Evolutionary conservation across 768 basidiomycete species (phyloP).

Genomic region (Auriscalpium orientale): DNA sequence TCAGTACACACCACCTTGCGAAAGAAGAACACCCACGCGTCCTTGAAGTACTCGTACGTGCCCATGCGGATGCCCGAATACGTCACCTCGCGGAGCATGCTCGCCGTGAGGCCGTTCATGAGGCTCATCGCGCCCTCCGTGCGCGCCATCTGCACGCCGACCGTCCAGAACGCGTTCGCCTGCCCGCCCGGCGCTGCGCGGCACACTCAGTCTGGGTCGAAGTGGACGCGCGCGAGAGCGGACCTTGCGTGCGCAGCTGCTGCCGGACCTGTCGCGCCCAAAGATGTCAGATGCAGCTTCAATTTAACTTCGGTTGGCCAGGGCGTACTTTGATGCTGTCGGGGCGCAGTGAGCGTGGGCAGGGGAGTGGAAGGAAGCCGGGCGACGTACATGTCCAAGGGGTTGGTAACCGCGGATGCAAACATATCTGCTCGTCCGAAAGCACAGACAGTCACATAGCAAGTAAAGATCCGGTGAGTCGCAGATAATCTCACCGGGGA

Average conservation of each 20-base stretch:
- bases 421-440: constrained; percentile 22
- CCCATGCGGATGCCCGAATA: constrained; percentile 30
- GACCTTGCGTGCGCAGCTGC: constrained; percentile 26
- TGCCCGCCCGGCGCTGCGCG: constrained; percentile 20
- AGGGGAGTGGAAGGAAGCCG: background rate
- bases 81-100: constrained; percentile 28
- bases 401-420: constrained; percentile 28
- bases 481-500: too few relatives aligned
- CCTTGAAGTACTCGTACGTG: constrained; percentile 32
- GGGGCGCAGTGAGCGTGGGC: background rate
- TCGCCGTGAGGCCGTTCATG: constrained; percentile 26
- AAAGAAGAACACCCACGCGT: constrained; percentile 15
- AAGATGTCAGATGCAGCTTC: background rate
- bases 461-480: too few relatives aligned
- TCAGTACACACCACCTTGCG: too few relatives aligned
- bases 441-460: background rate
- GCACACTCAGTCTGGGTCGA: background rate
- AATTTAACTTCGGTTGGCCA: background rate
- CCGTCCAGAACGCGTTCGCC: constrained; percentile 26
- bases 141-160: constrained; percentile 27
- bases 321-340: constrained; percentile 21
- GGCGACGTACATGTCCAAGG: constrained; percentile 25
- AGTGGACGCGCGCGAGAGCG: too few relatives aligned
- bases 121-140: constrained; percentile 25
- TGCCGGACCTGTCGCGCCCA: constrained; percentile 23